A percentile compares a stretch with the other conserved stretches of the same genome.
phyloP scores from a whole-genome alignment of 805 yeast genomes.

The Ogataea pignaliae region DNA sequence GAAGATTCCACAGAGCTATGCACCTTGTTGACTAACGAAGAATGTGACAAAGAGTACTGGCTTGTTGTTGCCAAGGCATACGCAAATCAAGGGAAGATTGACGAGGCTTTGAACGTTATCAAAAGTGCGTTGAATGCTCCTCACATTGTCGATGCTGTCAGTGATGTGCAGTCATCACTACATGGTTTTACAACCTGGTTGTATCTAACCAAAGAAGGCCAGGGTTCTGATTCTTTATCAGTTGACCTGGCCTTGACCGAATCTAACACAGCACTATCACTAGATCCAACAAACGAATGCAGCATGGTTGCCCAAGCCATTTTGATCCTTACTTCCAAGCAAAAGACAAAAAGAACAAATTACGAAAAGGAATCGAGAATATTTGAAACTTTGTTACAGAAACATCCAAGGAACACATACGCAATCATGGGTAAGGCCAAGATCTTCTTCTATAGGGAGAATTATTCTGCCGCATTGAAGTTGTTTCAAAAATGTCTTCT shows the following conservation, averaged over 20 bases:
- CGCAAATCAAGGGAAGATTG: slow-evolving; percentile 51
- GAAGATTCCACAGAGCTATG: slow-evolving; percentile 85
- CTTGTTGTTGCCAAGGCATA: slow-evolving; percentile 78
- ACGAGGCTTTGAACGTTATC: slow-evolving; percentile 62
- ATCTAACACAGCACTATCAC: slow-evolving; percentile 42
- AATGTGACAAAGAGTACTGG: slow-evolving; percentile 77
- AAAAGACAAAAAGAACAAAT: slow-evolving; percentile 52
- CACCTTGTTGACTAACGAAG: slow-evolving; percentile 74
- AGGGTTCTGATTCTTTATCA: slow-evolving; percentile 15
- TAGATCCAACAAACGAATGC: slow-evolving; percentile 42
- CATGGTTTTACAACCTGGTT: slow-evolving; percentile 74
- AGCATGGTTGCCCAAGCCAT: slow-evolving; percentile 67
- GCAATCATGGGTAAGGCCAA: slow-evolving; percentile 87
- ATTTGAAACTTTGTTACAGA: slow-evolving; percentile 56
- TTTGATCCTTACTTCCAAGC: slow-evolving; percentile 56
- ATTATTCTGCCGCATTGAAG: slow-evolving; percentile 69
- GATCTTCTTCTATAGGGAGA: slow-evolving; percentile 64
- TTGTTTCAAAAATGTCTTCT: slow-evolving; percentile 79
- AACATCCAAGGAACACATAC: slow-evolving; percentile 58
- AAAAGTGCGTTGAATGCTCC: slow-evolving; percentile 49
- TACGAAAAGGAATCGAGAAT: slow-evolving; percentile 68
- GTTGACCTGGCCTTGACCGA: slow-evolving; percentile 27
- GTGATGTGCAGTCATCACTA: slow-evolving; percentile 45
- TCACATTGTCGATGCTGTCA: slow-evolving; percentile 27
- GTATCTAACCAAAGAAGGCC: slow-evolving; percentile 42